These are phyloP conservation scores for Grosmannia clavigera DNA, from an alignment of 2,329 filamentous ascomycete species.

Conservation along the genomic window DNA sequence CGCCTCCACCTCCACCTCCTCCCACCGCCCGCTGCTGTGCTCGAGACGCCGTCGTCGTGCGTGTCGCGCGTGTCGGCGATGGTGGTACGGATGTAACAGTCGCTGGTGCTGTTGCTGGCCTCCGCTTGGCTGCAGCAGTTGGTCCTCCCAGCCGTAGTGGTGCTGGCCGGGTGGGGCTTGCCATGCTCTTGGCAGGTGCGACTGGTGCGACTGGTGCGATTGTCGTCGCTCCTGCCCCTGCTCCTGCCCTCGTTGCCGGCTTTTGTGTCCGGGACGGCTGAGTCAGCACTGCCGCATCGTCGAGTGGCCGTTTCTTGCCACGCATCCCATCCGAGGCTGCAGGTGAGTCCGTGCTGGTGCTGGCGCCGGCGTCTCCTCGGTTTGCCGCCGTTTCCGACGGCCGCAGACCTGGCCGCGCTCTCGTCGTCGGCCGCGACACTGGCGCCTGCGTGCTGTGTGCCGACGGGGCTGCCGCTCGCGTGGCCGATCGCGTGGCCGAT, in stretches of 20 bases:
- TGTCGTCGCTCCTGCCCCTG: background rate
- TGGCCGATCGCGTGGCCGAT: background rate
- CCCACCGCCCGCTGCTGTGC: too few species aligned
- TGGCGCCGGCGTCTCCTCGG: constrained; percentile 13
- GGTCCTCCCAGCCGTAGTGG: background rate
- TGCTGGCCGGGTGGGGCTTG: background rate
- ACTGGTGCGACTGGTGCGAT: background rate
- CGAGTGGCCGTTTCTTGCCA: background rate
- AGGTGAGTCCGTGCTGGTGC: background rate
- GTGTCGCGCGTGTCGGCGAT: too few species aligned
- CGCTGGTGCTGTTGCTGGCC: background rate
- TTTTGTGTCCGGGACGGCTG: background rate
- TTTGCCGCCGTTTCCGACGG: constrained; percentile 41
- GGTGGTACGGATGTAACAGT: background rate
- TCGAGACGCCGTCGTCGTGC: too few species aligned
- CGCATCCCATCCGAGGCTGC: background rate
- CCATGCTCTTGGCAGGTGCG: background rate
- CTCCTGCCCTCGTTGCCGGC: background rate
- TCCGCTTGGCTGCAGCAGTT: too few species aligned
- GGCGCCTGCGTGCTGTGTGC: background rate
- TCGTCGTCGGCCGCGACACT: background rate
- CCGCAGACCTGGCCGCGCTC: constrained; percentile 22
- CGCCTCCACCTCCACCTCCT: background rate
- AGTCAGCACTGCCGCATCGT: background rate
- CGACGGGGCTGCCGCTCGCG: background rate